Percentiles rank a stretch among this genome's conserved stretches.
These are phyloP conservation scores for Dalbergia cultrata DNA, from an alignment of 306 rosid genomes.

Conservation along the genomic window DNA sequence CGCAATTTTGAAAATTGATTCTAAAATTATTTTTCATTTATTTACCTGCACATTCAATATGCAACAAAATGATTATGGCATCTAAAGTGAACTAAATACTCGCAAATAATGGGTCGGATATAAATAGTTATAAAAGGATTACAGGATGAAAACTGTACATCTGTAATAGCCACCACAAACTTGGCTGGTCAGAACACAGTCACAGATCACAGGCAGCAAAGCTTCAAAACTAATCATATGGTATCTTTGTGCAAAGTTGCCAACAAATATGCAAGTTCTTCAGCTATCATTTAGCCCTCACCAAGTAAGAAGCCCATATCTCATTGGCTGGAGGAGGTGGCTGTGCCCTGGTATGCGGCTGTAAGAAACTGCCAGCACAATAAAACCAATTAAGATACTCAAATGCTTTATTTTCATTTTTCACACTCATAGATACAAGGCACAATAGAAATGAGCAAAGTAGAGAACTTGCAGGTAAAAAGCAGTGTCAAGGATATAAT, in stretches of 20 bases:
- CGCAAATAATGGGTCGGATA: not conserved
- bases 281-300: conserved; percentile 60
- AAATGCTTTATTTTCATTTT: conserved; percentile 33
- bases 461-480: conserved; percentile 17
- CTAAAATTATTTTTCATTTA: not conserved
- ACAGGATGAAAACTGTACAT: not conserved
- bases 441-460: not conserved
- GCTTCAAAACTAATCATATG: conserved; percentile 4
- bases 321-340: conserved; percentile 93
- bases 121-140: too few relatives aligned
- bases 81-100: not conserved
- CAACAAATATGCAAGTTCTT: conserved; percentile 9
- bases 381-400: not conserved
- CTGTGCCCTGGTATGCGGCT: conserved; percentile 93
- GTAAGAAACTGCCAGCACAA: conserved; percentile 43
- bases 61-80: not conserved
- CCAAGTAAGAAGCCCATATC: conserved; percentile 89
- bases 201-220: conserved; percentile 9
- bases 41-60: not conserved
- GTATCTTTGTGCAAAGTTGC: conserved; percentile 6
- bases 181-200: conserved; percentile 3
- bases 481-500: conserved; percentile 10
- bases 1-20: conserved; percentile 10
- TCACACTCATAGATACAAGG: conserved; percentile 1
- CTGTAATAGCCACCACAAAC: not conserved